These are phyloP conservation scores for Cymbopogon flexuosus DNA, from an alignment of 202 grass and related monocot species.

Conservation along the genomic window DNA sequence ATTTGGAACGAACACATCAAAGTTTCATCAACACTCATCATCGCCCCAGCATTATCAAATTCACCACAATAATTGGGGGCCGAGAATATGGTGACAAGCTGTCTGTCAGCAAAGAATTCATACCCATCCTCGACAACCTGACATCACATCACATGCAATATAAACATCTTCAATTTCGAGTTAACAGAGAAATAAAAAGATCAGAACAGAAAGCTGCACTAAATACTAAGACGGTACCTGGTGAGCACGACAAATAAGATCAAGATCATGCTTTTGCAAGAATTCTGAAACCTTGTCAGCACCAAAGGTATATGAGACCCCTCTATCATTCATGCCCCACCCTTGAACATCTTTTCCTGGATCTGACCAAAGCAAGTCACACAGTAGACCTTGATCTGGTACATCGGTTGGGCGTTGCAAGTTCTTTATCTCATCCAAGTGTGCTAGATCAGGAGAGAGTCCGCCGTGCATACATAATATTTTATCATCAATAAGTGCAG, in stretches of 20 bases:
- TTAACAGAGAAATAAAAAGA: not conserved
- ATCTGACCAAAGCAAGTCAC: conserved; percentile 92
- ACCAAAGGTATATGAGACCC: conserved; percentile 90
- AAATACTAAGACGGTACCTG: conserved; percentile 45
- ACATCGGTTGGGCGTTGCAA: conserved; percentile 64
- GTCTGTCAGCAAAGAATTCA: conserved; percentile 91
- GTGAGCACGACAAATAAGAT: conserved; percentile 85
- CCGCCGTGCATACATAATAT: conserved; percentile 98
- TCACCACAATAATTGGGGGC: conserved; percentile 90
- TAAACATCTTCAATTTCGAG: not conserved
- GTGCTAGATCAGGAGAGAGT: conserved; percentile 71
- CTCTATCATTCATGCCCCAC: conserved; percentile 93
- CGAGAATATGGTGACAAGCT: conserved; percentile 93
- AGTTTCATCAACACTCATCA: conserved; percentile 97
- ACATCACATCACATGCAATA: conserved; percentile 28
- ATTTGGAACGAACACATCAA: conserved; percentile 97
- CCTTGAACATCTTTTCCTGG: conserved; percentile 76
- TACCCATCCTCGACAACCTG: conserved; percentile 98
- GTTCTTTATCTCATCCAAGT: conserved; percentile 70
- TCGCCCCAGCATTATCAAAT: conserved; percentile 93
- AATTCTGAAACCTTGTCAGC: conserved; percentile 75
- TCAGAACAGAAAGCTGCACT: not conserved
- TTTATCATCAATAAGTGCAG: conserved; percentile 87
- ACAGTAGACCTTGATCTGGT: conserved; percentile 71
- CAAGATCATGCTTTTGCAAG: conserved; percentile 66